Conservation (phyloP, 192 early-diverging fungal species). For the Coemansia sp. region DNA sequence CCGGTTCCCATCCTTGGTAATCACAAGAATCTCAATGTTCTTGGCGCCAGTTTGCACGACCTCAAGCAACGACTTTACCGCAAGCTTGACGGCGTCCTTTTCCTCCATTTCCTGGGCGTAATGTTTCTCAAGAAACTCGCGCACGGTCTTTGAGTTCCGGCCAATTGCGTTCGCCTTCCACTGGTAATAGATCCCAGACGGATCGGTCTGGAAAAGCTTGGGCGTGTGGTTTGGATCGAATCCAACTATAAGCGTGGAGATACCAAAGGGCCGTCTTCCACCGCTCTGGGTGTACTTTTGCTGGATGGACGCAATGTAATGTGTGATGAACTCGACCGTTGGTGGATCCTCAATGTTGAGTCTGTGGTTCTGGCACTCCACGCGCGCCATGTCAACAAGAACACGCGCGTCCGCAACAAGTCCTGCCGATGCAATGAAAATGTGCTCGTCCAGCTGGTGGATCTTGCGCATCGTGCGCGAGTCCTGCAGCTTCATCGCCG, state of each 20-base stretch:
- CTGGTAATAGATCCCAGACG: conserved; percentile 97
- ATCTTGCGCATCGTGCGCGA: conserved; percentile 96
- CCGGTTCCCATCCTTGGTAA: conserved; percentile 76
- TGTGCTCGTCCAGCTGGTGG: conserved; percentile 93
- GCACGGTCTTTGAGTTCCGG: conserved; percentile 93
- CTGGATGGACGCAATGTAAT: conserved; percentile 94
- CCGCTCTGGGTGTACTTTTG: conserved; percentile 99
- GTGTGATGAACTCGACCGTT: conserved; percentile 96
- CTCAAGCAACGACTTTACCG: conserved; percentile 90
- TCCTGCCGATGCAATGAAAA: conserved; percentile 96
- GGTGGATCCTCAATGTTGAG: conserved; percentile 97
- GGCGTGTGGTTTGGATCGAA: conserved; percentile 88
- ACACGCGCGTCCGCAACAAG: conserved; percentile 95
- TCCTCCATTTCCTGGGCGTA: conserved; percentile 83
- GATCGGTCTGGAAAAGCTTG: conserved; percentile 96
- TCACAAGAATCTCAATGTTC: conserved; percentile 97
- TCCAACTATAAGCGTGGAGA: conserved; percentile 94
- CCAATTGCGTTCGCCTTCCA: conserved; percentile 99
- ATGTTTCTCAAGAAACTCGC: conserved; percentile 98
- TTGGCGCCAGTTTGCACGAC: conserved; percentile 99
- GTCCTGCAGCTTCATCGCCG: conserved; percentile 94
- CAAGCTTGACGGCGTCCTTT: conserved; percentile 84
- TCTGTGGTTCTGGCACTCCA: conserved; percentile 97
- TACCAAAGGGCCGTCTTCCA: conserved; percentile 97
- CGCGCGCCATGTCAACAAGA: conserved; percentile 92